Evolutionary conservation across 352 stramenopile genomes (phyloP).

Genomic region (Phytophthora pseudosyringae): DNA sequence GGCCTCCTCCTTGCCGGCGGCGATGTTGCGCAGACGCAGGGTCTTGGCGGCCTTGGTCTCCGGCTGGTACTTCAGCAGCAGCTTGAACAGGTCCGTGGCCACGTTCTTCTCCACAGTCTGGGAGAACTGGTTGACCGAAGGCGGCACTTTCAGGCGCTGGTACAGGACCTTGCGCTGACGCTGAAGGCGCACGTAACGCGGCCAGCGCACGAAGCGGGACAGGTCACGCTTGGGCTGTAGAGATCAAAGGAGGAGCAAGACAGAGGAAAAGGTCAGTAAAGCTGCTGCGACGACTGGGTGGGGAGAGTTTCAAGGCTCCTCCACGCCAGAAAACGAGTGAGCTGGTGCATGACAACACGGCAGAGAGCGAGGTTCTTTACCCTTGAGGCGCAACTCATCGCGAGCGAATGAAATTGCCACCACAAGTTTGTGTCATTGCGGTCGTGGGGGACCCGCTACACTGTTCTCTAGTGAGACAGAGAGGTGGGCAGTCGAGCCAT

Average conservation of each 20-base stretch:
- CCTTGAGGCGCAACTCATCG: slow-evolving; percentile 69
- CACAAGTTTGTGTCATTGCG: slow-evolving; percentile 94
- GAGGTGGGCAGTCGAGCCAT: background rate
- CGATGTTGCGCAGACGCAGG: slow-evolving; percentile 96
- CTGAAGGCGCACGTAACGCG: slow-evolving; percentile 98
- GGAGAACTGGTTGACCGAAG: slow-evolving; percentile 99
- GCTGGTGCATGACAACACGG: slow-evolving; percentile 38
- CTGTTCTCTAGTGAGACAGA: slow-evolving; percentile 39
- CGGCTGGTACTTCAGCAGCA: slow-evolving; percentile 99
- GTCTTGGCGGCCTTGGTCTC: slow-evolving; percentile 98
- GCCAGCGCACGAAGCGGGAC: slow-evolving; percentile 98
- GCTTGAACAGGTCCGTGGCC: slow-evolving; percentile 97
- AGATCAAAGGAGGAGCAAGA: slow-evolving; percentile 19
- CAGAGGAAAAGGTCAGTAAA: slow-evolving; percentile 27
- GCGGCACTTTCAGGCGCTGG: slow-evolving; percentile 99
- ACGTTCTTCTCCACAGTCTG: slow-evolving; percentile 99
- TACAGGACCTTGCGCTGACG: slow-evolving; percentile 99
- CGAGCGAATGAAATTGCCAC: slow-evolving; percentile 61
- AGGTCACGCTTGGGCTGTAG: slow-evolving; percentile 95
- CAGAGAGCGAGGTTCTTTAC: slow-evolving; percentile 63
- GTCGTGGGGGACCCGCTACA: slow-evolving; percentile 91
- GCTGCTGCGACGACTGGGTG: slow-evolving; percentile 1
- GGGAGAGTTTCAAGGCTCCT: slow-evolving; percentile 4
- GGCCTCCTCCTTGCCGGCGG: slow-evolving; percentile 93
- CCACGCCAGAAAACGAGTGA: slow-evolving; percentile 32